Percentiles rank a stretch among this genome's conserved stretches.
Evolutionary conservation across 176 grass and related monocot genomes (phyloP).

Genomic region (Phoenix roebelenii): DNA sequence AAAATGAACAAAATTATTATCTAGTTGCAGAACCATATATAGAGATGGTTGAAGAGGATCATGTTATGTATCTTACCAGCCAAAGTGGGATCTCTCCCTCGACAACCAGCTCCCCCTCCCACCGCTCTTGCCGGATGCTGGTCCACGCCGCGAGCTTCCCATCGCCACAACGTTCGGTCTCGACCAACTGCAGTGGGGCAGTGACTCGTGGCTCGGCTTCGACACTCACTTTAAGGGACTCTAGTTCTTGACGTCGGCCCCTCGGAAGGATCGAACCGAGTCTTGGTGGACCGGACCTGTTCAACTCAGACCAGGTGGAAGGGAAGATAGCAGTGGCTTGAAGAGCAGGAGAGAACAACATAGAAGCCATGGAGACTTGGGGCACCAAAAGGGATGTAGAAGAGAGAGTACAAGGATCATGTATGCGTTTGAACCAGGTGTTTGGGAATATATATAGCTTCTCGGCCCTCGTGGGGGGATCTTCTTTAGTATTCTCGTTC

Average conservation of each 20-base stretch:
- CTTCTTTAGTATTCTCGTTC: too few relatives aligned
- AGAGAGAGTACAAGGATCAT: too few relatives aligned
- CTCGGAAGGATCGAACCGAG: too few relatives aligned
- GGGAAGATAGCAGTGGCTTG: not conserved
- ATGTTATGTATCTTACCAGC: slow-evolving; percentile 42
- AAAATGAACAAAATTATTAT: too few relatives aligned
- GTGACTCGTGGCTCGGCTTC: slow-evolving; percentile 12
- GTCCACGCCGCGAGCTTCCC: slow-evolving; percentile 73
- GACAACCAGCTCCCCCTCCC: slow-evolving; percentile 59
- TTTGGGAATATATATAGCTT: too few relatives aligned
- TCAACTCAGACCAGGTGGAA: not conserved
- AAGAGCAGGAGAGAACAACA: slow-evolving; percentile 12
- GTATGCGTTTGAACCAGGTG: too few relatives aligned
- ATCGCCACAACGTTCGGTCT: slow-evolving; percentile 7
- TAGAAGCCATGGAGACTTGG: slow-evolving; percentile 20
- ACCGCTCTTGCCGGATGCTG: slow-evolving; percentile 78
- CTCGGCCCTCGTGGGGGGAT: too few relatives aligned
- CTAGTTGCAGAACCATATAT: too few relatives aligned
- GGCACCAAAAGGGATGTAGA: too few relatives aligned
- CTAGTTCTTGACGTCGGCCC: too few relatives aligned
- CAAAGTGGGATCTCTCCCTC: slow-evolving; percentile 72
- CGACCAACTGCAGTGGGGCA: slow-evolving; percentile 9
- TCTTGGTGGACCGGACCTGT: too few relatives aligned
- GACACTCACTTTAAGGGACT: slow-evolving; percentile 4
- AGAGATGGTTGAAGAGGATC: too few relatives aligned